phyloP scores from a whole-genome alignment of 2,329 filamentous ascomycete species.

The Aspergillus persii region DNA sequence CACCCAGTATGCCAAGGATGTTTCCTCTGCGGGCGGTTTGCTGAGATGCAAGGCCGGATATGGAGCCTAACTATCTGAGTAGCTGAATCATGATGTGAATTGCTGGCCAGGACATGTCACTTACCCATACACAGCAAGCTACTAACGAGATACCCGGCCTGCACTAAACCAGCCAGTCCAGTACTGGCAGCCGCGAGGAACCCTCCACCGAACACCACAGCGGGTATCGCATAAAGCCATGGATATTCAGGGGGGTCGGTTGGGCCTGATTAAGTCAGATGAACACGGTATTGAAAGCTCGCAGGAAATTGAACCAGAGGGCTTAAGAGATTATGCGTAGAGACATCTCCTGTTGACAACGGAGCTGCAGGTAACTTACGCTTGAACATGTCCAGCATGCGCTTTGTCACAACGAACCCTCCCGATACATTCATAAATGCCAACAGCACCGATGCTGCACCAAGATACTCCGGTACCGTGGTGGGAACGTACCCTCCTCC shows the following conservation, averaged over 20 bases:
- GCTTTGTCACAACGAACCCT: constrained; percentile 86
- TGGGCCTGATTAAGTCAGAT: constrained; percentile 52
- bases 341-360: no score
- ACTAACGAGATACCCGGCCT: constrained; percentile 83
- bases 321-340: constrained; percentile 15
- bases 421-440: constrained; percentile 88
- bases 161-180: constrained; percentile 78
- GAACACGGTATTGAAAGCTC: not conserved
- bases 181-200: constrained; percentile 77
- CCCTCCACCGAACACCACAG: constrained; percentile 72
- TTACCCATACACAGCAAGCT: constrained; percentile 75
- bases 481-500: constrained; percentile 75
- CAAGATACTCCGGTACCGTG: constrained; percentile 75
- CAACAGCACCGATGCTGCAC: constrained; percentile 74
- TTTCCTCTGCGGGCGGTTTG: constrained; percentile 81
- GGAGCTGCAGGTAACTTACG: constrained; percentile 39
- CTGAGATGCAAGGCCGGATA: constrained; percentile 79
- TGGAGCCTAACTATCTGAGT: constrained; percentile 49
- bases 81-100: not conserved
- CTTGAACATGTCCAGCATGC: constrained; percentile 92
- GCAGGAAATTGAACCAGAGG: not conserved
- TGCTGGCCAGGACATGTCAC: not conserved
- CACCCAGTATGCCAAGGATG: constrained; percentile 80
- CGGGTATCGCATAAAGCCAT: constrained; percentile 80
- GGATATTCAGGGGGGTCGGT: constrained; percentile 86